Evolutionary conservation across 768 basidiomycete genomes (phyloP).

Genomic region (Mycena kentingensis): DNA sequence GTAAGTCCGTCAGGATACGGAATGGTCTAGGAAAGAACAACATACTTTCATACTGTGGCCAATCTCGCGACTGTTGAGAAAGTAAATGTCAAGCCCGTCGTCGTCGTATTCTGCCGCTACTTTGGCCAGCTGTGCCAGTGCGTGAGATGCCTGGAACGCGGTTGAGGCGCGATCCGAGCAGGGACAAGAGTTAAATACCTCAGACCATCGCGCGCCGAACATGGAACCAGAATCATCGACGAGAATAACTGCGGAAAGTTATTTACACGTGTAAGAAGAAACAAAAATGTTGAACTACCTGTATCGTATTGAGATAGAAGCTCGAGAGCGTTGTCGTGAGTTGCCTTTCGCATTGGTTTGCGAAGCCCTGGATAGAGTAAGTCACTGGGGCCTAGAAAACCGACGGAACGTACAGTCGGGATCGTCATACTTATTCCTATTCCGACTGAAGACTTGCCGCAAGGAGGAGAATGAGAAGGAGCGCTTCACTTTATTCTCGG

Average conservation of each 20-base stretch:
- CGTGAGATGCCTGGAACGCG: conserved; percentile 34
- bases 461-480: too few species aligned
- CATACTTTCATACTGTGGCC: not conserved
- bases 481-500: too few species aligned
- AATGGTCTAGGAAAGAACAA: not conserved
- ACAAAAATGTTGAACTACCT: too few species aligned
- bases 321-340: not conserved
- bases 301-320: conserved; percentile 39
- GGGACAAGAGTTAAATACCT: conserved; percentile 28
- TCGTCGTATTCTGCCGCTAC: conserved; percentile 41
- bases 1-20: too few species aligned
- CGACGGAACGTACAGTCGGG: not conserved
- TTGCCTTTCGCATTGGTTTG: not conserved
- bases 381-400: not conserved
- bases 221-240: conserved; percentile 53
- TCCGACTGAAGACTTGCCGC: too few species aligned
- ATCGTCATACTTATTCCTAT: not conserved
- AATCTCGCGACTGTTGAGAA: conserved; percentile 36
- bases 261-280: too few species aligned
- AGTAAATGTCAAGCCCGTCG: conserved; percentile 52
- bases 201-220: conserved; percentile 40
- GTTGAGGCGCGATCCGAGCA: not conserved
- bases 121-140: conserved; percentile 41
- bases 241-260: too few species aligned
- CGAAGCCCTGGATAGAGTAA: not conserved